Conservation (phyloP, 2,329 filamentous ascomycete species). For the Alternaria sp. region DNA sequence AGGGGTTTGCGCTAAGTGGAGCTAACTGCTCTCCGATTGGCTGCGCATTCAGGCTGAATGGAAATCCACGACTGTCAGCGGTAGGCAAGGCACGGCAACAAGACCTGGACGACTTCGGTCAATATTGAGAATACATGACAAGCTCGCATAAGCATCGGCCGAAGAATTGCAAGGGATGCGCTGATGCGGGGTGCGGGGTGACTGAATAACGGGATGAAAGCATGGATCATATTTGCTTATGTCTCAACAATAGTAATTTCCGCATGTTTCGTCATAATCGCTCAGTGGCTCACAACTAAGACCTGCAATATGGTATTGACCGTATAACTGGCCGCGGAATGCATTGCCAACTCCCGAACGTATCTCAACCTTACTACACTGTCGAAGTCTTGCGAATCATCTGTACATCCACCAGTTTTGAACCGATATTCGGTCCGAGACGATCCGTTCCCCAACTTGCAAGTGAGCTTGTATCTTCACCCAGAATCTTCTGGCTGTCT, state of each 20-base stretch:
- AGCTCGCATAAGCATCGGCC: not conserved
- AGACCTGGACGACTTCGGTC: not conserved
- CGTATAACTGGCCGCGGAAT: not conserved
- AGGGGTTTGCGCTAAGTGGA: constrained; percentile 26
- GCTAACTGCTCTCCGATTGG: constrained; percentile 16
- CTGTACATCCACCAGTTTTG: not conserved
- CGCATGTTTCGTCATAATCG: not conserved
- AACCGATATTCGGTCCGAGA: not conserved
- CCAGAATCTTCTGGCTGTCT: not conserved
- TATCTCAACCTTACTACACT: not conserved
- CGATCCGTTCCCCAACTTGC: not conserved
- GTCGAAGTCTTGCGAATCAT: not conserved
- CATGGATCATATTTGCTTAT: not conserved
- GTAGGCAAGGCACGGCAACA: not conserved
- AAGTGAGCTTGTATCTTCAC: not conserved
- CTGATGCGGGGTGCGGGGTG: not conserved
- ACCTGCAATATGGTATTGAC: not conserved
- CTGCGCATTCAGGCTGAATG: constrained; percentile 33
- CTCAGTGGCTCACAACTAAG: not conserved
- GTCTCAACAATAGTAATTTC: not conserved
- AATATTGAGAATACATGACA: not conserved
- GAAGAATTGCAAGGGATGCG: not conserved
- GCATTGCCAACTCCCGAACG: not conserved
- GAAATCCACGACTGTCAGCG: constrained; percentile 2
- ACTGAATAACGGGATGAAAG: not conserved